A percentile compares a stretch with the other conserved stretches of the same genome.
Conservation (phyloP, 768 basidiomycete species). For the Auricularia cornea region DNA sequence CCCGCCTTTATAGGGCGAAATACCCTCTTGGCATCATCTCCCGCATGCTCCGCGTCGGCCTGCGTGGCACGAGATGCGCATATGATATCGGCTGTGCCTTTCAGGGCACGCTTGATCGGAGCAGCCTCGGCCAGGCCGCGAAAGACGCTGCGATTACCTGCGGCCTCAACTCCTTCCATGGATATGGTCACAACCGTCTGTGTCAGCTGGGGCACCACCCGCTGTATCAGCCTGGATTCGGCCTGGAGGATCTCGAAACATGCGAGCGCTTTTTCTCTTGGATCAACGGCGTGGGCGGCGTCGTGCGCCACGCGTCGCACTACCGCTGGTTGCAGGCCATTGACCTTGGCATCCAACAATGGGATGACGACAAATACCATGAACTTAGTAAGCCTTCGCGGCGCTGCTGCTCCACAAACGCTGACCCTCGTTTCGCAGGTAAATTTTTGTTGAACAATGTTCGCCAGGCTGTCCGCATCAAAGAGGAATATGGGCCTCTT, state of each 20-base stretch:
- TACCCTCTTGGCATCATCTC: constrained; percentile 2
- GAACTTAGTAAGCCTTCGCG: constrained; percentile 7
- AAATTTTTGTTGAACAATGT: background rate
- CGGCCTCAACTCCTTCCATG: constrained; percentile 10
- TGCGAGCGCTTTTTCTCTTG: constrained; percentile 13
- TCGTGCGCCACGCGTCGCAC: constrained; percentile 10
- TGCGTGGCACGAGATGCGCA: background rate
- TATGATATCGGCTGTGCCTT: constrained; percentile 4
- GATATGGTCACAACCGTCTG: constrained; percentile 12
- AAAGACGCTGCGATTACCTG: background rate
- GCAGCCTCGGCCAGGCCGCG: background rate
- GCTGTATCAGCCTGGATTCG: constrained; percentile 6
- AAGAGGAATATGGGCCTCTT: background rate
- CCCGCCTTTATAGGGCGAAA: background rate
- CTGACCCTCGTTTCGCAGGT: background rate
- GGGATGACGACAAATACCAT: constrained; percentile 16
- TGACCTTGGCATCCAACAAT: constrained; percentile 12
- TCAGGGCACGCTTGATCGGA: background rate
- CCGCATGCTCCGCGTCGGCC: background rate
- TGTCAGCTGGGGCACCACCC: constrained; percentile 16
- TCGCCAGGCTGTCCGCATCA: background rate
- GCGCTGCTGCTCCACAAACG: background rate
- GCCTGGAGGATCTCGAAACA: constrained; percentile 15
- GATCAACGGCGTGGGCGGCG: constrained; percentile 8
- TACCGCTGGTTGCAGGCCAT: constrained; percentile 10